A percentile compares a stretch with the other conserved stretches of the same genome.
phyloP scores from a whole-genome alignment of 75 land plant genomes.

The Pinus taeda region DNA sequence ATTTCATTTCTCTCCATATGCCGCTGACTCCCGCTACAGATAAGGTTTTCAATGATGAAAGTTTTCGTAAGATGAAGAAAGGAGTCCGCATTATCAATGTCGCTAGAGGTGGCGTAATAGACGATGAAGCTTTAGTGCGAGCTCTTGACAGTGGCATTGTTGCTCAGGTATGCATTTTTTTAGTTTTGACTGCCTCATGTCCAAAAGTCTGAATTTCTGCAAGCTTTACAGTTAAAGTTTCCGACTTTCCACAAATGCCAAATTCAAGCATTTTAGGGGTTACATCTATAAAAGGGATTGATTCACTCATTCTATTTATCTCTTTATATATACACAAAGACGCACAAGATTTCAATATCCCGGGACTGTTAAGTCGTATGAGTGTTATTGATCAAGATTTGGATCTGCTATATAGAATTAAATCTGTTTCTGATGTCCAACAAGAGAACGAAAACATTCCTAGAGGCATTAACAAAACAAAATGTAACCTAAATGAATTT shows the following conservation, averaged over 20 bases:
- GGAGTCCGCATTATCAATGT: conserved; percentile 77
- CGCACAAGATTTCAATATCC: not conserved
- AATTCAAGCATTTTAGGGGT: not conserved
- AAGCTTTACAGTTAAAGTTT: not conserved
- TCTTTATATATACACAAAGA: not conserved
- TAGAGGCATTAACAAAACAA: not conserved
- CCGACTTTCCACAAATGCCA: not conserved
- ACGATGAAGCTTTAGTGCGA: conserved; percentile 66
- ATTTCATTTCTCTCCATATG: conserved; percentile 75
- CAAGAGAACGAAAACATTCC: not conserved
- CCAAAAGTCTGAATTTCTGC: too few relatives aligned
- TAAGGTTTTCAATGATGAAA: conserved; percentile 60
- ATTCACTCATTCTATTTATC: not conserved
- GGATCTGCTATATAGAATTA: not conserved
- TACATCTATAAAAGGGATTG: not conserved
- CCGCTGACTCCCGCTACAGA: conserved; percentile 63
- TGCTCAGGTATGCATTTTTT: conserved; percentile 55
- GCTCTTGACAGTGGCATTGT: conserved; percentile 68
- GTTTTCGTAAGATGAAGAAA: conserved; percentile 70
- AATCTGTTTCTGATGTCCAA: not conserved
- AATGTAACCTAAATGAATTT: not conserved
- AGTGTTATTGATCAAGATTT: not conserved
- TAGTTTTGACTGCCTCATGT: not conserved
- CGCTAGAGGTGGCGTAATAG: conserved; percentile 80
- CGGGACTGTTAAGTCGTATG: not conserved